A percentile compares a stretch with the other conserved stretches of the same genome.
Evolutionary conservation across 2,329 filamentous ascomycete genomes (phyloP).

Genomic region (Balansia obtecta): DNA sequence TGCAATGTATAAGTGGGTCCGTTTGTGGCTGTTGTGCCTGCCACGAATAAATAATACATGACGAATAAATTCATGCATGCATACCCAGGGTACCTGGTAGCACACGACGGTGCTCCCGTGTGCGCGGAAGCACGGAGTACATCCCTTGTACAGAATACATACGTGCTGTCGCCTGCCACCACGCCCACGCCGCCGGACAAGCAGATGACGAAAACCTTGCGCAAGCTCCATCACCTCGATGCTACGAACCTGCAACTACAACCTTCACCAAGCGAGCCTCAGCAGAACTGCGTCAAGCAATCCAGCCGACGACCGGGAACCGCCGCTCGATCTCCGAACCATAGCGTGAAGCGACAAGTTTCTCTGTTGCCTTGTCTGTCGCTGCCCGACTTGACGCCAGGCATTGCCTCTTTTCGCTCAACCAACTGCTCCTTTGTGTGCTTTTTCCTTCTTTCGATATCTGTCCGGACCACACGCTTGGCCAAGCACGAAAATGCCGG

Average conservation of each 20-base stretch:
- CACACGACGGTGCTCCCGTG: no score
- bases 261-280: neutral
- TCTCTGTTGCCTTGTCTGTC: neutral
- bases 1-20: no score
- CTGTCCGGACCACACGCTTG: neutral
- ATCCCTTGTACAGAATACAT: no score
- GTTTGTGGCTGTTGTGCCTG: neutral
- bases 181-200: no score
- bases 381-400: slow-evolving; percentile 2
- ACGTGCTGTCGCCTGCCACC: no score
- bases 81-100: no score
- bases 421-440: neutral
- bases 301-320: neutral
- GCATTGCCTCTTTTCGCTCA: neutral
- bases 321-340: neutral
- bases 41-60: no score
- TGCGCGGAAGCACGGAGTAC: no score
- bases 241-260: neutral
- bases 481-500: slow-evolving; percentile 16
- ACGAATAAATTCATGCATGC: no score
- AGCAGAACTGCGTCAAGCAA: neutral
- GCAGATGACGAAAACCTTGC: slow-evolving; percentile 10
- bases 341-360: neutral
- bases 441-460: neutral
- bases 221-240: slow-evolving; percentile 4